These are phyloP conservation scores for Fusarium longipes DNA, from an alignment of 2,329 filamentous ascomycete genomes.

Conservation along the genomic window DNA sequence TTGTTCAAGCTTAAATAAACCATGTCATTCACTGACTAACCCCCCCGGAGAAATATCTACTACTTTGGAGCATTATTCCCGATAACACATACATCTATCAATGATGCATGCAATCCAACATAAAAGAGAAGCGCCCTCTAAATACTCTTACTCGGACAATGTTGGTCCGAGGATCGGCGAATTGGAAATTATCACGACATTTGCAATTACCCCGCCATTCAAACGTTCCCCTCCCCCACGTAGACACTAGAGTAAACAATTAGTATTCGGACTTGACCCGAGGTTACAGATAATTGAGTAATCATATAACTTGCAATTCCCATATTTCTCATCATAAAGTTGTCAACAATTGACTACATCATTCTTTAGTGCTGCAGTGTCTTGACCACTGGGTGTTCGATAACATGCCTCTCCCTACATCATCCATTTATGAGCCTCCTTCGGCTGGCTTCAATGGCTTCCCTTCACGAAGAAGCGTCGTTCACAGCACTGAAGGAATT, in stretches of 20 bases:
- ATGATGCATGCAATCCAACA: background rate
- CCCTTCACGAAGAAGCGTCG: conserved; percentile 85
- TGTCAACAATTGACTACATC: background rate
- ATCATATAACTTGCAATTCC: background rate
- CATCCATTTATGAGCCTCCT: conserved; percentile 59
- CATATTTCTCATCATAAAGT: background rate
- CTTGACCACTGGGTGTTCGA: too few relatives aligned
- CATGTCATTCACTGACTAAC: background rate
- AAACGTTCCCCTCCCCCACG: conserved; percentile 24
- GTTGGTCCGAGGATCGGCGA: conserved; percentile 35
- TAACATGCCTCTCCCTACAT: conserved; percentile 61
- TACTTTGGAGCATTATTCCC: background rate
- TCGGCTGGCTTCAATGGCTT: conserved; percentile 70
- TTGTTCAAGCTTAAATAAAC: background rate
- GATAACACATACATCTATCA: background rate
- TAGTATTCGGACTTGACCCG: conserved; percentile 19
- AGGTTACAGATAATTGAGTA: conserved; percentile 12
- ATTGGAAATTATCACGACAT: conserved; percentile 31
- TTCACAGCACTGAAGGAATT: conserved; percentile 93
- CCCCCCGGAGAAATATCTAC: background rate
- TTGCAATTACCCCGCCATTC: conserved; percentile 34
- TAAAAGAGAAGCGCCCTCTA: conserved; percentile 13
- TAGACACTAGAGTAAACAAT: background rate
- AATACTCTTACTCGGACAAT: conserved; percentile 9
- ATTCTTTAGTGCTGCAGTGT: background rate